Evolutionary conservation across 2,329 filamentous ascomycete genomes (phyloP), one percentile per base, ranked within the genome.

Genomic region (Alternaria consortialis): DNA sequence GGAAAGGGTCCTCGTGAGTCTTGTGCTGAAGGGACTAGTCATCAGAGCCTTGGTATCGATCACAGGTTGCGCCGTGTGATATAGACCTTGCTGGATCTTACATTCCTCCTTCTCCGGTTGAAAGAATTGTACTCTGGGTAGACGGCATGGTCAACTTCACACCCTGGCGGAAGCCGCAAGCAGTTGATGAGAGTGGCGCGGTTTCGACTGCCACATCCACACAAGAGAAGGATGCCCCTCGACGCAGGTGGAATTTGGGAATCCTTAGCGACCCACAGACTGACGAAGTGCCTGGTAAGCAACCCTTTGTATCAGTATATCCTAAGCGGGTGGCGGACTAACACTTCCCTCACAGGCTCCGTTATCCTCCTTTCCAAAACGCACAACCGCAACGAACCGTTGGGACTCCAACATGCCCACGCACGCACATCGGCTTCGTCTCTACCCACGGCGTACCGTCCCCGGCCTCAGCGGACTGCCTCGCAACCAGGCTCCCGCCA

Each of bases 231-330:
- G 53, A 59, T 46, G 31, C 56, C 11, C 48, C 48, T 40, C 60
- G 57, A 17, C 66, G 58, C 40, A 72, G 59, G 47, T 87, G 85
- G 80, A 87, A 82, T 15, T 74, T 97, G 81, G 93, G 94, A n/a
- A 91, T 97, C 27, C 78, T 97, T 65, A 94, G 93, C 72, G 92
- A 95, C 70, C 87, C 82, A 48, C 78, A 90, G 58, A 97, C 93
- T 0, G 91, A 95, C 64, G 91, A 97, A 80, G 93, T 97, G 12
- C 94, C 94, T 67, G 92, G 92, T 93, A 81, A 65, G 85, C 39
- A 20, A 31, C 31, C 11, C 29, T 17, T 34, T 31, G 8, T 25
- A 12, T n/a, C 25, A 34, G n/a, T 20, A 20, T 15, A 13, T n/a
- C 2, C 12, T 44, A 8, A 17, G 8, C 31, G 15, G 25, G 37